Conservation (phyloP, 345 rosid species). For the Sisymbrium irio region DNA sequence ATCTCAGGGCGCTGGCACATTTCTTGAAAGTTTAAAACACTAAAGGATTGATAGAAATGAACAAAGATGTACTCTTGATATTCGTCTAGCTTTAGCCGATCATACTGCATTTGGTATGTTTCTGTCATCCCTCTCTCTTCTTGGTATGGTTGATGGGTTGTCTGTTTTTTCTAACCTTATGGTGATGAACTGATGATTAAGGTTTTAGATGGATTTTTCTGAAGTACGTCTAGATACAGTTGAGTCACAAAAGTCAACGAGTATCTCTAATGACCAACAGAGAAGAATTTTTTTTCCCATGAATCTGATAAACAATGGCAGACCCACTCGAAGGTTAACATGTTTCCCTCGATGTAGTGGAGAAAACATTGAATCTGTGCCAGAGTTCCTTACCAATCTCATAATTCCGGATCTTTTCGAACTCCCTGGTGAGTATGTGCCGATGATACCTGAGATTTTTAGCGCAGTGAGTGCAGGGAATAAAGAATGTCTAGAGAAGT, state of each 20-base stretch:
- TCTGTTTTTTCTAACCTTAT: too few relatives aligned
- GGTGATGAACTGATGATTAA: neutral
- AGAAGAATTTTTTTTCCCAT: neutral
- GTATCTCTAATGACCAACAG: neutral
- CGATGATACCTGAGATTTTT: neutral
- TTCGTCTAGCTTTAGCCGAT: too few relatives aligned
- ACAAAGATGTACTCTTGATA: neutral
- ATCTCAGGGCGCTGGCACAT: too few relatives aligned
- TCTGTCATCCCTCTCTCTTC: neutral
- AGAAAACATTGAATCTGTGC: neutral
- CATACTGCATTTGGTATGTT: neutral
- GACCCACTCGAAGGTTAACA: neutral
- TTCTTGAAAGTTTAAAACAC: too few relatives aligned
- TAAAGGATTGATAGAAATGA: too few relatives aligned
- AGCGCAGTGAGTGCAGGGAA: neutral
- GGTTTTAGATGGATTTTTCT: constrained; percentile 5
- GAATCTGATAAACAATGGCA: neutral
- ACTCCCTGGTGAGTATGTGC: neutral
- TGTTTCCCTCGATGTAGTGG: neutral
- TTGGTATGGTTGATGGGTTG: neutral
- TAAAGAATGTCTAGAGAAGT: neutral
- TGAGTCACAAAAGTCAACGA: neutral
- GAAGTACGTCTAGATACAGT: neutral
- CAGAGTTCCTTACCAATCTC: neutral
- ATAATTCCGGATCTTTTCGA: neutral